These are phyloP conservation scores for Nicotiana benthamiana DNA, from an alignment of 257 asterid genomes.

Conservation along the genomic window DNA sequence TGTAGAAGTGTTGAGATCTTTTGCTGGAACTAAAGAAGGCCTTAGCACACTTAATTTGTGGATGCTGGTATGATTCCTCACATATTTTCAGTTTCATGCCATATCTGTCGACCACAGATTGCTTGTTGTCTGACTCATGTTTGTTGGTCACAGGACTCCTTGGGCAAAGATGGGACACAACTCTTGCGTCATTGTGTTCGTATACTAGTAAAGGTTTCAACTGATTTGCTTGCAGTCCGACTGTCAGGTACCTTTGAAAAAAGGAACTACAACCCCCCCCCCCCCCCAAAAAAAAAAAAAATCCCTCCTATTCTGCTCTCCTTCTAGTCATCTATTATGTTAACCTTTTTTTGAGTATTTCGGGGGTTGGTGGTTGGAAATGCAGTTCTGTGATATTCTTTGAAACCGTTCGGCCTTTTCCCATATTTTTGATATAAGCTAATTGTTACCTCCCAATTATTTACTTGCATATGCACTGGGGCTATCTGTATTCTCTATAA, in stretches of 20 bases:
- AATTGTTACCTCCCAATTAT: not conserved
- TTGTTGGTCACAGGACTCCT: constrained; percentile 56
- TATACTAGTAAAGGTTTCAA: constrained; percentile 77
- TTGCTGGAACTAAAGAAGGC: constrained; percentile 88
- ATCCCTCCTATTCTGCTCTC: not conserved
- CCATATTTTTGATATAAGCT: not conserved
- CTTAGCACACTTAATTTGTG: constrained; percentile 83
- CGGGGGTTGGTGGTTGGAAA: not conserved
- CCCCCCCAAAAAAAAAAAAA: too few species aligned
- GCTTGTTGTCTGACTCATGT: constrained; percentile 18
- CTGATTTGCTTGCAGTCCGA: constrained; percentile 83
- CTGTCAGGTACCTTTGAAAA: constrained; percentile 55
- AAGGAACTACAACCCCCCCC: not conserved
- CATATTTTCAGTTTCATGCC: not conserved
- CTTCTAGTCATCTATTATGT: not conserved
- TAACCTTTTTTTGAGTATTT: not conserved
- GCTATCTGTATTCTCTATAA: not conserved
- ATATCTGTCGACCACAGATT: not conserved
- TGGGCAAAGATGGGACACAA: constrained; percentile 99
- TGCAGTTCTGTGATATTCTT: not conserved
- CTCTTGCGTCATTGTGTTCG: constrained; percentile 98
- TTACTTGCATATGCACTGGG: not conserved
- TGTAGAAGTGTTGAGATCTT: constrained; percentile 71
- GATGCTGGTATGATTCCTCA: constrained; percentile 60
- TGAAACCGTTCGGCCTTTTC: not conserved